Percentiles rank a stretch among this genome's conserved stretches.
Evolutionary conservation across 345 rosid species (phyloP).

Genomic region (Stellera chamaejasme): DNA sequence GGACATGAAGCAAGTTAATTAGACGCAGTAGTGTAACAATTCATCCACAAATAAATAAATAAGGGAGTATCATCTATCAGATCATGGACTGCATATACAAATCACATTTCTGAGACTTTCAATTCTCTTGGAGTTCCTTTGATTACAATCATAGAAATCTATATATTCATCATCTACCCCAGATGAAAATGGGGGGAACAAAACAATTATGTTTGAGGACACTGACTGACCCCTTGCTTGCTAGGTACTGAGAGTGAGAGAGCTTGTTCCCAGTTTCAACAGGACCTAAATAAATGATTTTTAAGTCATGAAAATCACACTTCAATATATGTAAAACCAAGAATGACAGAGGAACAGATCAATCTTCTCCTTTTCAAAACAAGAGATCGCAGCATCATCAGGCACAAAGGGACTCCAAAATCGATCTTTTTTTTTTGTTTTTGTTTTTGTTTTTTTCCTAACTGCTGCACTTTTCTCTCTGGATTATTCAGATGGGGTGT

Average conservation of each 20-base stretch:
- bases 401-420: constrained; percentile 23
- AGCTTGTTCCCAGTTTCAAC: constrained; percentile 25
- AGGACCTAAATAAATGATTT: constrained; percentile 12
- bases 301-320: constrained; percentile 2
- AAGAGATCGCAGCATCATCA: constrained; percentile 23
- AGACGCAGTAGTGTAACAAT: too few species aligned
- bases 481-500: constrained; percentile 33
- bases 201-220: constrained; percentile 18
- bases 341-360: constrained; percentile 14
- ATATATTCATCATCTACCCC: constrained; percentile 15
- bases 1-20: too few species aligned
- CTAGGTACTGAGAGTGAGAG: constrained; percentile 11
- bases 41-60: too few species aligned
- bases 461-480: constrained; percentile 26
- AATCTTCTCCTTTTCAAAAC: constrained; percentile 10
- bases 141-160: constrained; percentile 15
- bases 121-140: constrained; percentile 20
- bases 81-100: too few species aligned
- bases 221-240: constrained; percentile 6
- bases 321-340: constrained; percentile 15
- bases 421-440: too few species aligned
- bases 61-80: too few species aligned
- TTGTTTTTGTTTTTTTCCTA: constrained; percentile 19
- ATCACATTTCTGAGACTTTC: too few species aligned
- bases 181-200: constrained; percentile 26